phyloP scores from a whole-genome alignment of 805 yeast genomes.

The Barnettozyma populi region DNA sequence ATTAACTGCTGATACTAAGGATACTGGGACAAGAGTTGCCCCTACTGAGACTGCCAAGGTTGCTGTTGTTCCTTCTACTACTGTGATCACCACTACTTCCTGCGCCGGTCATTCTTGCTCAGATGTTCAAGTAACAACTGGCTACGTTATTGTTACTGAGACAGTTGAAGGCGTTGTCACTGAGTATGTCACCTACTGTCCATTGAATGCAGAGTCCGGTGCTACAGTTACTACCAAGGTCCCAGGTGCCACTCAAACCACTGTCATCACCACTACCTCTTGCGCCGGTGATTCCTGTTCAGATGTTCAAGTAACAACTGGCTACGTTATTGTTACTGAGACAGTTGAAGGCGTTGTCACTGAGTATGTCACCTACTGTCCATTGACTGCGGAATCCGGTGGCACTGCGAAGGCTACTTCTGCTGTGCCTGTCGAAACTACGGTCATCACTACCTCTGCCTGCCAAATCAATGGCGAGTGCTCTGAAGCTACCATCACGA shows the following conservation, averaged over 20 bases:
- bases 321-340: background rate
- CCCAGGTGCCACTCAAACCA: background rate
- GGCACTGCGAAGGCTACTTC: background rate
- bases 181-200: constrained; percentile 8
- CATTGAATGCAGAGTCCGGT: constrained; percentile 2
- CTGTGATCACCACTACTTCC: background rate
- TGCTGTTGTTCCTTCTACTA: background rate
- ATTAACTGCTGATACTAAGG: constrained; percentile 1
- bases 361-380: background rate
- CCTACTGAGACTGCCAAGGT: background rate
- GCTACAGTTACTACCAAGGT: background rate
- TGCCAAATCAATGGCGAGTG: background rate
- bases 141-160: constrained; percentile 4
- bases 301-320: background rate
- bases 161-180: constrained; percentile 3
- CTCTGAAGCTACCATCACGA: constrained; percentile 1
- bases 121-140: constrained; percentile 6
- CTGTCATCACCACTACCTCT: background rate
- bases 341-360: background rate
- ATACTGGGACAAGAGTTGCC: background rate
- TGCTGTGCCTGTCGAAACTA: background rate
- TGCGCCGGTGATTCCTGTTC: background rate
- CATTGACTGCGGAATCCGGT: background rate
- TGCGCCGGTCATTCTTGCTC: background rate
- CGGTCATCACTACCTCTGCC: background rate